Percentiles rank a stretch among this genome's conserved stretches.
Evolutionary conservation across 179 eudicot species (phyloP).

Genomic region (Corrigiola litoralis): DNA sequence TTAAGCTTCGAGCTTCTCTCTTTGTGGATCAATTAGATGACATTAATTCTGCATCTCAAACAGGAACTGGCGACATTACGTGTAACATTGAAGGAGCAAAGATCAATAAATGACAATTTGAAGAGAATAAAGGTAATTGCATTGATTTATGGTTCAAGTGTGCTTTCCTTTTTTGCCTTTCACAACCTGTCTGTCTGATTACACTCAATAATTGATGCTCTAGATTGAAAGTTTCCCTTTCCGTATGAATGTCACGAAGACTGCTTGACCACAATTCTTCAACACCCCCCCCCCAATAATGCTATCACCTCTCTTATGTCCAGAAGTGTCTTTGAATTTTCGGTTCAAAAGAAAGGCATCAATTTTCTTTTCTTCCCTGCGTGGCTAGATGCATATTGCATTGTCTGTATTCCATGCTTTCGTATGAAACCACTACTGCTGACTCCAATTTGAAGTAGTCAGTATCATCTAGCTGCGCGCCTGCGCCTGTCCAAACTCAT

Average conservation of each 20-base stretch:
- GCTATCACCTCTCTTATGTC: too few relatives aligned
- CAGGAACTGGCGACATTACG: constrained; percentile 40
- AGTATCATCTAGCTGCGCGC: background rate
- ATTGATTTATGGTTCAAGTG: background rate
- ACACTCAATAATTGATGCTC: background rate
- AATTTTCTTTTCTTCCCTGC: too few relatives aligned
- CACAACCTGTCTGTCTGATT: background rate
- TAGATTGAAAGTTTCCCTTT: background rate
- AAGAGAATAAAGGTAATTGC: constrained; percentile 47
- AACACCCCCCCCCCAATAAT: too few relatives aligned
- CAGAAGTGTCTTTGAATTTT: too few relatives aligned
- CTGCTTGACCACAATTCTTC: too few relatives aligned
- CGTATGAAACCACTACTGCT: too few relatives aligned
- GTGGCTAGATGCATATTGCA: too few relatives aligned
- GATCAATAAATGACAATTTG: constrained; percentile 36
- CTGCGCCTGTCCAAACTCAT: background rate
- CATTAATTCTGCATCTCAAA: background rate
- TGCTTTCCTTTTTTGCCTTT: background rate
- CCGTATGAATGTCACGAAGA: background rate
- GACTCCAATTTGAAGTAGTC: too few relatives aligned
- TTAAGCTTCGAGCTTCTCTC: background rate
- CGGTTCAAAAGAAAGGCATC: too few relatives aligned
- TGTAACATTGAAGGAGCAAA: constrained; percentile 34
- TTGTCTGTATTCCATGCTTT: too few relatives aligned
- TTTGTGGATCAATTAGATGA: background rate